Conservation (phyloP, 805 yeast species). For the Teunomyces gatunensis region DNA sequence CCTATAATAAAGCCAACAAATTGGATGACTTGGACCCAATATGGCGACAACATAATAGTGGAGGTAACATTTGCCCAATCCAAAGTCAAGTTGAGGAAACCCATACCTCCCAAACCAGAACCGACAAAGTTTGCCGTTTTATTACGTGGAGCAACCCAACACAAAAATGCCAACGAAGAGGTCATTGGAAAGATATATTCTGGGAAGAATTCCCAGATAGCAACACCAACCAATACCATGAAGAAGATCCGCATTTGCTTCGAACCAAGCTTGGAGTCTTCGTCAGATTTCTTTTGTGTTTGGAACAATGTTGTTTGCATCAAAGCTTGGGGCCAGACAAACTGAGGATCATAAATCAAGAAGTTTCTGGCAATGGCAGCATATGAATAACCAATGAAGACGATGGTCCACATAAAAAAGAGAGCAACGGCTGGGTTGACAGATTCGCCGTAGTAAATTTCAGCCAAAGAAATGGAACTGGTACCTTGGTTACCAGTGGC, state of each 20-base stretch:
- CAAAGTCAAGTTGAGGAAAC: constrained; percentile 45
- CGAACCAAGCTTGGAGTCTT: constrained; percentile 12
- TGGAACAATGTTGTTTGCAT: constrained; percentile 50
- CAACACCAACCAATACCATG: constrained; percentile 29
- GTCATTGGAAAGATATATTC: constrained; percentile 48
- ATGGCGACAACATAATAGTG: constrained; percentile 48
- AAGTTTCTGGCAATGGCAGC: constrained; percentile 50
- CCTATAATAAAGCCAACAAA: constrained; percentile 47
- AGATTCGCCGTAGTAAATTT: constrained; percentile 38
- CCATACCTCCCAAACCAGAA: constrained; percentile 53
- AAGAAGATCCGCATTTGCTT: constrained; percentile 40
- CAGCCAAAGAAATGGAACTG: constrained; percentile 45
- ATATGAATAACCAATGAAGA: constrained; percentile 52
- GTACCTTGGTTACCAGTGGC: constrained; percentile 56
- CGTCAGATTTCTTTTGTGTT: constrained; percentile 21
- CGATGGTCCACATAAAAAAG: constrained; percentile 50
- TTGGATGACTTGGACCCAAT: constrained; percentile 52
- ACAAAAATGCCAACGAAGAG: constrained; percentile 47
- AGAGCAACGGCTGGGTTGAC: constrained; percentile 39
- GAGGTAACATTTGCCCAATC: constrained; percentile 57
- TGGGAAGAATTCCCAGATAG: constrained; percentile 50
- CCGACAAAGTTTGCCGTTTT: constrained; percentile 43
- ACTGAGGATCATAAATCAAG: constrained; percentile 48
- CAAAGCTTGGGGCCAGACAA: constrained; percentile 48
- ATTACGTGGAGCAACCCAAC: constrained; percentile 49